Conservation (phyloP, 345 rosid genomes). For the Bruguiera sexangula region DNA sequence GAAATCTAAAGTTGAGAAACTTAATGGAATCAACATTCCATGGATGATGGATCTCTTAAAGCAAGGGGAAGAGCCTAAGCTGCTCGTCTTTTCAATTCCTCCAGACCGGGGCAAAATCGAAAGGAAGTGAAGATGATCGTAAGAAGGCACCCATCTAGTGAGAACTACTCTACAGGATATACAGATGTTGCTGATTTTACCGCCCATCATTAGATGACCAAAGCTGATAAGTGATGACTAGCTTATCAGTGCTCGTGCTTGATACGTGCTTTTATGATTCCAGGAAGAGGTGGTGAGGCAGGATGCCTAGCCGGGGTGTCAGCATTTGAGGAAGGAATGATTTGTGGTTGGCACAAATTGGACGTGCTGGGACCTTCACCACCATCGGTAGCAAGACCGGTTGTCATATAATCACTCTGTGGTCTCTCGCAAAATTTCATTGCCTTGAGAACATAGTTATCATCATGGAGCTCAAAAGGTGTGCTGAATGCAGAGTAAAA, state of each 20-base stretch:
- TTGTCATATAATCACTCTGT: constrained; percentile 37
- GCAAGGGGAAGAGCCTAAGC: constrained; percentile 15
- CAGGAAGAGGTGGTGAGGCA: constrained; percentile 58
- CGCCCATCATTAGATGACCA: constrained; percentile 17
- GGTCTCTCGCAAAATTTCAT: constrained; percentile 72
- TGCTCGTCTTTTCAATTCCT: constrained; percentile 19
- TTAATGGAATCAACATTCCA: constrained; percentile 15
- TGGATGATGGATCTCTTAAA: constrained; percentile 12
- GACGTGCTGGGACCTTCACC: constrained; percentile 60
- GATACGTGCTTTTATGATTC: constrained; percentile 58
- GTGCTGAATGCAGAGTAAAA: constrained; percentile 52
- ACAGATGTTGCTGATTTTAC: constrained; percentile 42
- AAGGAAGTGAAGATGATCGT: constrained; percentile 11
- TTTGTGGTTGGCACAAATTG: constrained; percentile 41
- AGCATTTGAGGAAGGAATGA: constrained; percentile 36
- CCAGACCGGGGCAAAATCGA: constrained; percentile 7
- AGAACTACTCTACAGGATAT: constrained; percentile 63
- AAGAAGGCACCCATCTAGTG: constrained; percentile 21
- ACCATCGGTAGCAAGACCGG: constrained; percentile 30
- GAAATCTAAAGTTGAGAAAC: constrained; percentile 22
- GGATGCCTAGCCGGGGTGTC: constrained; percentile 49
- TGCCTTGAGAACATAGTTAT: constrained; percentile 91
- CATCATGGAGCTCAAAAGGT: constrained; percentile 99
- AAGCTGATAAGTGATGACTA: constrained; percentile 5
- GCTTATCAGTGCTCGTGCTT: constrained; percentile 64